A percentile compares a stretch with the other conserved stretches of the same genome.
These are phyloP conservation scores for Eustoma russellianum DNA, from an alignment of 257 asterid species.

Conservation along the genomic window DNA sequence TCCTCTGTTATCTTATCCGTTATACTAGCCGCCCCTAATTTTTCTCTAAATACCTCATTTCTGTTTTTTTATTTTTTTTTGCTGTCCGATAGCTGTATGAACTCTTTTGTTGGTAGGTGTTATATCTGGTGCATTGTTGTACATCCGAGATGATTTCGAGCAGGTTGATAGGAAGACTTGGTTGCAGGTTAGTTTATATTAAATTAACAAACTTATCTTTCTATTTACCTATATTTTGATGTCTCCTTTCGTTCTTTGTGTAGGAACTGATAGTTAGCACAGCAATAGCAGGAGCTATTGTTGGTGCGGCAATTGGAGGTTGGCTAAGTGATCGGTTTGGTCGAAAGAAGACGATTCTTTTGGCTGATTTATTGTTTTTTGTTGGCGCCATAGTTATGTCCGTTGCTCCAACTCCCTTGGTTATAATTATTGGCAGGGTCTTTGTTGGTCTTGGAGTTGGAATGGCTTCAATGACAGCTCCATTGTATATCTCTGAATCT, in stretches of 20 bases:
- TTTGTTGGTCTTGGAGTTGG: conserved; percentile 42
- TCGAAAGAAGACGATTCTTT: conserved; percentile 25
- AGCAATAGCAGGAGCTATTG: conserved; percentile 49
- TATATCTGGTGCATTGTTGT: conserved; percentile 43
- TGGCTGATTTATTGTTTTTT: conserved; percentile 35
- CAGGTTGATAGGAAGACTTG: conserved; percentile 32
- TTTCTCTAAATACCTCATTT: too few relatives aligned
- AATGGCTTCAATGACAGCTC: conserved; percentile 43
- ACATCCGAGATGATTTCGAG: conserved; percentile 44
- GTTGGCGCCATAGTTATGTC: conserved; percentile 37
- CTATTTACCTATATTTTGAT: background rate
- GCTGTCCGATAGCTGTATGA: too few relatives aligned
- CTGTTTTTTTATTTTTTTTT: too few relatives aligned
- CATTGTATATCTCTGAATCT: conserved; percentile 39
- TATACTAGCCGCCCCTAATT: too few relatives aligned
- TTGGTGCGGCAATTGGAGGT: conserved; percentile 47
- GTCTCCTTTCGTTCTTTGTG: background rate
- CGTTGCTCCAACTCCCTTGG: conserved; percentile 23
- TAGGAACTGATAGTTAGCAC: conserved; percentile 45
- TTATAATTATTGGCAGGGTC: conserved; percentile 28
- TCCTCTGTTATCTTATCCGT: too few relatives aligned
- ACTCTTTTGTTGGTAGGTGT: conserved; percentile 27
- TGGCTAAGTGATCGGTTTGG: conserved; percentile 40
- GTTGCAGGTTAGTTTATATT: conserved; percentile 31
- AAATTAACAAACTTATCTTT: background rate